phyloP scores from a whole-genome alignment of 2,329 filamentous ascomycete species.

The Sclerotiophoma versabilis region DNA sequence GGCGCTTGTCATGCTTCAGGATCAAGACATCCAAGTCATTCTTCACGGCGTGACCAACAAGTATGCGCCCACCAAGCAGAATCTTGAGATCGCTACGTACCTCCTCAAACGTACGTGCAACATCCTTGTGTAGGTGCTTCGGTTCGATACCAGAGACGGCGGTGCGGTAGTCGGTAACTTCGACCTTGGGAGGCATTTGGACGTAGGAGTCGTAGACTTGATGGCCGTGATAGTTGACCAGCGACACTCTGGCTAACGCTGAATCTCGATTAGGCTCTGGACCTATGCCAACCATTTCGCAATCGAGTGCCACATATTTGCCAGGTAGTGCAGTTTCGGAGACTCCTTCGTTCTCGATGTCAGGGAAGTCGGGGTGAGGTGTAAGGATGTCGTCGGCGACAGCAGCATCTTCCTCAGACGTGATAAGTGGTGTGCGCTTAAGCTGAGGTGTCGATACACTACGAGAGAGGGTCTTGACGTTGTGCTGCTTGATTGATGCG shows the following conservation, averaged over 20 bases:
- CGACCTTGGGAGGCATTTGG: conserved; percentile 68
- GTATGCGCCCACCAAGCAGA: conserved; percentile 72
- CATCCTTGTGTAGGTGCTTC: conserved; percentile 68
- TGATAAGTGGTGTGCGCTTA: conserved; percentile 57
- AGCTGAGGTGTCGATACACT: conserved; percentile 46
- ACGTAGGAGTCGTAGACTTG: conserved; percentile 97
- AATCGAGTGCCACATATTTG: conserved; percentile 93
- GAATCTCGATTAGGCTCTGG: conserved; percentile 69
- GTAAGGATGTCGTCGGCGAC: conserved; percentile 60
- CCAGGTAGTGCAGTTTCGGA: conserved; percentile 71
- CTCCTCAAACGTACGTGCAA: conserved; percentile 67
- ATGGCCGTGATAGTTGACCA: conserved; percentile 92
- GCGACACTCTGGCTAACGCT: conserved; percentile 82
- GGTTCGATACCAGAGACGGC: conserved; percentile 81
- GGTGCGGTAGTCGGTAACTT: conserved; percentile 90
- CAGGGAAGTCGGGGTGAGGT: conserved; percentile 48
- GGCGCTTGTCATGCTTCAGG: conserved; percentile 77
- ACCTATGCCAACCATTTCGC: conserved; percentile 95
- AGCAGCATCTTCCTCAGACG: conserved; percentile 62
- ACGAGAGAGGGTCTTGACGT: conserved; percentile 53
- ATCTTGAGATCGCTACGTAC: conserved; percentile 76
- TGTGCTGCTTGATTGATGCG: conserved; percentile 42
- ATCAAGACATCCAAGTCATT: conserved; percentile 79
- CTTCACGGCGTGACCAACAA: conserved; percentile 84
- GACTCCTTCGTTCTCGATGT: conserved; percentile 54